phyloP scores from a whole-genome alignment of 2,329 filamentous ascomycete species.

The Teratosphaeria epicoccoides region DNA sequence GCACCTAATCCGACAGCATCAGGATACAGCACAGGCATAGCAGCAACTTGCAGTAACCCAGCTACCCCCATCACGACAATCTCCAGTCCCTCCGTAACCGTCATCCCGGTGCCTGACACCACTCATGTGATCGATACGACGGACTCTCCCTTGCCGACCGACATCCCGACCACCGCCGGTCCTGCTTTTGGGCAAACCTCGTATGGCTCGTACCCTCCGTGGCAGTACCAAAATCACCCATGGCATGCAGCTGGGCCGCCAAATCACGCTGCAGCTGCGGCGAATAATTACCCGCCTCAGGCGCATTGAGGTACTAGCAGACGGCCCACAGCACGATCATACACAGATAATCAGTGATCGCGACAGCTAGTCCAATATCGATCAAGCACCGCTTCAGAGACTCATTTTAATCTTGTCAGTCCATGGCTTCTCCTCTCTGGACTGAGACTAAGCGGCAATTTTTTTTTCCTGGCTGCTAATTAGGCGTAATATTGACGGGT shows the following conservation, averaged over 20 bases:
- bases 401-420: not conserved
- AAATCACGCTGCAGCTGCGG: not conserved
- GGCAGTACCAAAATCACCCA: not conserved
- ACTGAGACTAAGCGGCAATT: no score
- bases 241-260: not conserved
- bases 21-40: not conserved
- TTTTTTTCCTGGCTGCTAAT: no score
- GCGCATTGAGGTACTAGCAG: not conserved
- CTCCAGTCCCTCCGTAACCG: not conserved
- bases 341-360: not conserved
- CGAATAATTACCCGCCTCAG: not conserved
- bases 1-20: not conserved
- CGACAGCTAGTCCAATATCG: not conserved
- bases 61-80: not conserved
- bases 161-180: not conserved
- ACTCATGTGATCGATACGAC: not conserved
- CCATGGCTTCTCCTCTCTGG: not conserved
- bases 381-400: not conserved
- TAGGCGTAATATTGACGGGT: no score
- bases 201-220: not conserved
- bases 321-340: not conserved
- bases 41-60: not conserved
- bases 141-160: not conserved
- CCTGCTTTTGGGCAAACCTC: not conserved
- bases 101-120: not conserved